These are phyloP conservation scores for Bjerkandera adusta DNA, from an alignment of 1,284 basidiomycete species.

Conservation along the genomic window DNA sequence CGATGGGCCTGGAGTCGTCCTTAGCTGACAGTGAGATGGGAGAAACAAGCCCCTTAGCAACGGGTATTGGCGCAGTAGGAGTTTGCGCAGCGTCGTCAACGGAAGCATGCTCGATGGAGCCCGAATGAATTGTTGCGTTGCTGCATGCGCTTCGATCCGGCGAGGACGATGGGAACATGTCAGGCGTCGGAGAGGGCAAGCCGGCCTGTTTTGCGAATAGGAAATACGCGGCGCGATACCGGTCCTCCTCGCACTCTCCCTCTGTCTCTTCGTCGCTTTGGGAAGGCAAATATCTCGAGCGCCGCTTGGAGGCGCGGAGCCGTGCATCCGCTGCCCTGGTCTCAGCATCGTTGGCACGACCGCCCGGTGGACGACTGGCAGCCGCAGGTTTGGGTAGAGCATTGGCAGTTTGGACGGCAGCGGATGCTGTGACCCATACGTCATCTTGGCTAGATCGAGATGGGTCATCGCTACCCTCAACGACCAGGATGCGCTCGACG, in stretches of 20 bases:
- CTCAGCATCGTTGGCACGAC: conserved; percentile 22
- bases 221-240: conserved; percentile 20
- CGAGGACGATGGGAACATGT: conserved; percentile 8
- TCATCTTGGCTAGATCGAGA: conserved; percentile 5
- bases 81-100: neutral
- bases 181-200: conserved; percentile 11
- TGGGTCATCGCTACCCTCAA: conserved; percentile 3
- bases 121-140: neutral
- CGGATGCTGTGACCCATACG: neutral
- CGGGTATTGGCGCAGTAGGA: neutral
- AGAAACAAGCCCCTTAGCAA: neutral
- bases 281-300: conserved; percentile 8
- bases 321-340: conserved; percentile 25
- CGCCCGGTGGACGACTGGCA: conserved; percentile 13
- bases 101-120: neutral
- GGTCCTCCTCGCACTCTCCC: conserved; percentile 21
- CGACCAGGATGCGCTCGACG: conserved; percentile 25
- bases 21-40: neutral
- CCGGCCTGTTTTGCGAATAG: conserved; percentile 21
- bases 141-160: no score
- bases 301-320: conserved; percentile 3
- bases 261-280: conserved; percentile 27
- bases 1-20: neutral
- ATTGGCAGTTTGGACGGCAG: neutral
- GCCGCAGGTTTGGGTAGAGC: neutral